Evolutionary conservation across 2,329 filamentous ascomycete genomes (phyloP).

Genomic region (Thelonectria rubi): DNA sequence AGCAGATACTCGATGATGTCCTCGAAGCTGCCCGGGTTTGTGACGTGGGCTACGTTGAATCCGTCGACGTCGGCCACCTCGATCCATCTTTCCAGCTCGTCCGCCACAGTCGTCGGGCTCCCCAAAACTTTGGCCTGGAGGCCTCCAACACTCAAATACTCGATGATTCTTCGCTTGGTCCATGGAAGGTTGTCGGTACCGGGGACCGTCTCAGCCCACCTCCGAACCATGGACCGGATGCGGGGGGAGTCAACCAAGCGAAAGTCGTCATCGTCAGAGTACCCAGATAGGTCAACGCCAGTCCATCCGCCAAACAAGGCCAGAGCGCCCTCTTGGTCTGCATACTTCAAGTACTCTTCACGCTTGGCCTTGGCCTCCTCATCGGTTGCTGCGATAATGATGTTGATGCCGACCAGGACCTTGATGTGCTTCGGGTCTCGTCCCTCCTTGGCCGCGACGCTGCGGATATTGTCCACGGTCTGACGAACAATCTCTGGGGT

Average conservation of each 20-base stretch:
- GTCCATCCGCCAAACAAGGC: conserved; percentile 28
- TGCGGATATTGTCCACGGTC: conserved; percentile 23
- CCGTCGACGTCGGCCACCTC: conserved; percentile 52
- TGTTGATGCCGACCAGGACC: conserved; percentile 23
- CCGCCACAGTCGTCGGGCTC: conserved; percentile 46
- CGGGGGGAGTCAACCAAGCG: conserved; percentile 14
- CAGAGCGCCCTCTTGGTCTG: conserved; percentile 22
- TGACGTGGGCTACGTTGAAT: conserved; percentile 53
- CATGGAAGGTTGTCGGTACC: conserved; percentile 50
- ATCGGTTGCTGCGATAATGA: conserved; percentile 19
- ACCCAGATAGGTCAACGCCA: conserved; percentile 20
- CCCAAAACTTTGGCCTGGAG: conserved; percentile 25
- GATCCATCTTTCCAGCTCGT: conserved; percentile 55
- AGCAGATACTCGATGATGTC: conserved; percentile 42
- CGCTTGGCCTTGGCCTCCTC: conserved; percentile 22
- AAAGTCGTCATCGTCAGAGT: conserved; percentile 21
- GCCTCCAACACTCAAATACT: conserved; percentile 62
- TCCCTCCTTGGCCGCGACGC: conserved; percentile 10
- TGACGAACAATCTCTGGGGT: conserved; percentile 13
- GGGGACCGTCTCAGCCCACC: conserved; percentile 35
- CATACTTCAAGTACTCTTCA: conserved; percentile 22
- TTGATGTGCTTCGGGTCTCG: conserved; percentile 24
- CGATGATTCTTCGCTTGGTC: conserved; percentile 65
- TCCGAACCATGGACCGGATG: conserved; percentile 8
- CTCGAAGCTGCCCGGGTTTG: conserved; percentile 49